Evolutionary conservation across 2,329 filamentous ascomycete genomes (phyloP), one percentile per base, ranked within the genome.

Genomic region (Thielaviopsis musarum): DNA sequence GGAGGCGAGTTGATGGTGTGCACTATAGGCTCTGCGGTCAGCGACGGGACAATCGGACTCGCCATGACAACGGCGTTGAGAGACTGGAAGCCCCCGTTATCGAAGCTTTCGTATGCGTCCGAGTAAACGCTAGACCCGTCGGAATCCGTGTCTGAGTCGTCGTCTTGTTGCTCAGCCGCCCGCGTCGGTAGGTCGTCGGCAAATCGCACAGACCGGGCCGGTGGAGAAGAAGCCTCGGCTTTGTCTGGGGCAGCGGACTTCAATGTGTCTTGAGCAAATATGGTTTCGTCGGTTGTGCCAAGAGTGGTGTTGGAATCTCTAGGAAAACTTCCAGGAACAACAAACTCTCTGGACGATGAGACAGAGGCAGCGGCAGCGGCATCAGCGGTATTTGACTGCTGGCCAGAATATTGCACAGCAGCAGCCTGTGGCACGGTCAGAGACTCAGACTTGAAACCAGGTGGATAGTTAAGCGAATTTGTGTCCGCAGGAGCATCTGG

Each of bases 81-180:
- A 4, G 85, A 90, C 66, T 82, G 75, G 65, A 88, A 91, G 0
- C 84, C 86, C 1, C 77, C 78, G 48, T 85, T 83, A 15, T 88
- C 83, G 0, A 80, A 80, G 0, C 89, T 84, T 69, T 91, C 87
- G 58, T 84, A 84, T 1, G 87, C 87, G 69, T 91, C 87, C 64
- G 84, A 88, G 67, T 88, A 91, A 24, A 87, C 77, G 62, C 79
- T 84, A 56, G 72, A 74, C 15, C 72, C 71, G 59, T 82, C 80
- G 1, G 68, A 67, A 5, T 69, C 72, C n/a, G 59, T 54, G n/a
- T 61, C 60, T 4, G 59, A 58, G 19, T 54, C 56, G 22, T 38
- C 49, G 28, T 55, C 52, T 24, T 61, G 41, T 38, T 45, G 38
- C 38, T 54, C 57, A 17, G 28, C 52, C 13, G 30, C 30, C 15